Evolutionary conservation across 1,284 basidiomycete species (phyloP), one percentile per base, ranked within the genome.

Genomic region (Boletellus deceptivus): DNA sequence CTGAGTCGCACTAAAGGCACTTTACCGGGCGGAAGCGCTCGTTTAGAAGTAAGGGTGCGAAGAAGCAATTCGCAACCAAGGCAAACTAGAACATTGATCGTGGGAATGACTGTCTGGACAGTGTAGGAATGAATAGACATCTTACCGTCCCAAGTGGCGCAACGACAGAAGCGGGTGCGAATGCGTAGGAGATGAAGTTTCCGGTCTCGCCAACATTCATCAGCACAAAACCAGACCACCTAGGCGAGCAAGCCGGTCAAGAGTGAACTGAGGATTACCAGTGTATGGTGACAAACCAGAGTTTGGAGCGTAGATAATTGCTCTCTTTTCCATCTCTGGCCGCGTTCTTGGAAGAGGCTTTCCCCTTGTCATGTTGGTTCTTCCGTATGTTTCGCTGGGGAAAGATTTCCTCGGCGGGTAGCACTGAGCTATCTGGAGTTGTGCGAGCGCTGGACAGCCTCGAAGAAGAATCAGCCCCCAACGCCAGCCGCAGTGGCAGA

Each of bases 131-230:
- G 35, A 17, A 17, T 17, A 6, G 25, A 7, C 5, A 8, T 74
- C 85, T 73, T 61, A 94, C 92, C 29, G 92, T 95, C 29, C 95
- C 94, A 7, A 98, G 77, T 17, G 95, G 96, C 1, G 96, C 95
- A n/a, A 98, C 93, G 13, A 98, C 76, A 18, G 89, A 92, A 8
- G 95, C 94, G 4, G 96, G 95, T 6, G 95, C 87, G 56, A 87
- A 90, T 1, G 83, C 89, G 59, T 93, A 98, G 2, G 90, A 89
- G 49, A 93, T 80, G 57, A 98, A 98, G 65, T 98, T 98, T 13
- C 89, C 88, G 22, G 84, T 71, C 73, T 99, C 96, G 14, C 96
- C 96, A 11, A 97, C 55, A 56, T 91, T 91, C 86, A 98, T 96
- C 41, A 98, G 75, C 11, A 83, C 62, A 55, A 98, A 87, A 0